Evolutionary conservation across 2,329 filamentous ascomycete genomes (phyloP), one percentile per base, ranked within the genome.

Genomic region (Talaromyces islandicus): DNA sequence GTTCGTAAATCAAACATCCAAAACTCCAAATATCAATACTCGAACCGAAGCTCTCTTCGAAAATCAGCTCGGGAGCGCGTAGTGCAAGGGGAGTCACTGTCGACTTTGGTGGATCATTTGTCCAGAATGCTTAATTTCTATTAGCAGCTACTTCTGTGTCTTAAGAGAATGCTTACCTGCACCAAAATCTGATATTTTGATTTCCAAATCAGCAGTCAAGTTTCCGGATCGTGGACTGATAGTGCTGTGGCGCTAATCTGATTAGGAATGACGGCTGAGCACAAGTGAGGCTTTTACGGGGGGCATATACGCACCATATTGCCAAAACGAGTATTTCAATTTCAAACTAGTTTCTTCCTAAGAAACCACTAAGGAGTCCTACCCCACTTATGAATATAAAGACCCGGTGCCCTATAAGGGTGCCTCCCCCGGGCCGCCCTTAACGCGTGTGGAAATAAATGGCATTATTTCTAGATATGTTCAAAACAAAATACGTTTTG

Each of bases 1-100:
- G 63, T 62, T 72, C 71, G 60, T 68, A 72, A 30, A 72, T 24
- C n/a, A 73, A 63, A 52, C 70, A 73, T 60, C 64, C 62, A 43
- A 73, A 70, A 57, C 65, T 69, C 71, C 67, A 73, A 35, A 71
- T 60, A 59, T 73, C 69, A 64, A 69, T 62, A 19, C 65, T 65
- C 41, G 29, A 62, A 51, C 64, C 60, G 38, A 71, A 64, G 5
- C 59, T 43, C 59, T 63, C 64, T 30, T 58, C 64, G 27, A 72
- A 58, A 63, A 71, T 67, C 30, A 70, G 61, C 51, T 72, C 69
- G 17, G 68, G 69, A 41, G 68, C 64, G 58, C 70, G 66, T 56
- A 72, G 68, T 48, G 60, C 62, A 52, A 63, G 25, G 41, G 67
- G 69, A 53, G 64, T 71, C 35, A 69, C 64, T 7, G 64, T 64